Percentiles rank a stretch among this genome's conserved stretches.
Evolutionary conservation across 106 monocot species (phyloP).

Genomic region (Dendrobium nobile): DNA sequence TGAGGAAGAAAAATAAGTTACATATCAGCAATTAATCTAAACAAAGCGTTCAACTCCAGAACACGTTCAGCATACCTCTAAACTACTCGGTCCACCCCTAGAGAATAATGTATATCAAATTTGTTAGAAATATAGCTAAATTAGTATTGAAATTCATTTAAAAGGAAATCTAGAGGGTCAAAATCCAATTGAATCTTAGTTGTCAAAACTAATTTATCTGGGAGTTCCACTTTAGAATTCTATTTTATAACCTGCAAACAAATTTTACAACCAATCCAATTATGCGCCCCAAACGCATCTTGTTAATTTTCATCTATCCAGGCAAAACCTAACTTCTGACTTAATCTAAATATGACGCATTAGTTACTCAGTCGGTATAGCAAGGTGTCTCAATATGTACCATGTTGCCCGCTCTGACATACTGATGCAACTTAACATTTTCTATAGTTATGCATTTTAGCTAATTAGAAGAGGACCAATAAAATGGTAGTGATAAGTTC

Average conservation of each 20-base stretch:
- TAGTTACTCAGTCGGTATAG: neutral
- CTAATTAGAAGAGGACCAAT: neutral
- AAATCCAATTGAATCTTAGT: neutral
- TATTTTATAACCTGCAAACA: neutral
- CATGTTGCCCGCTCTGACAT: neutral
- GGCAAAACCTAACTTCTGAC: neutral
- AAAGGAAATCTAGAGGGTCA: neutral
- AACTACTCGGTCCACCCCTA: neutral
- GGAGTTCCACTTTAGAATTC: neutral
- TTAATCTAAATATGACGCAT: neutral
- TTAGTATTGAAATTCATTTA: neutral
- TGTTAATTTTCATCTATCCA: neutral
- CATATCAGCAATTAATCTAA: neutral
- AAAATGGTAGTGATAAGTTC: neutral
- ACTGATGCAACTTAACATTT: neutral
- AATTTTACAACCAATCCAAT: neutral
- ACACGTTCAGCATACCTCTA: neutral
- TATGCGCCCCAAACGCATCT: neutral
- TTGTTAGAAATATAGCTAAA: neutral
- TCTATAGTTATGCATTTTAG: neutral
- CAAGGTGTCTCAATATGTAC: neutral
- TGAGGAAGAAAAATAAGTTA: neutral
- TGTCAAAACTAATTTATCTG: neutral
- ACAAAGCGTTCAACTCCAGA: neutral
- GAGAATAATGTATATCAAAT: neutral